phyloP scores from a whole-genome alignment of 108 stramenopile genomes.

The Hondaea fermentalgiana region DNA sequence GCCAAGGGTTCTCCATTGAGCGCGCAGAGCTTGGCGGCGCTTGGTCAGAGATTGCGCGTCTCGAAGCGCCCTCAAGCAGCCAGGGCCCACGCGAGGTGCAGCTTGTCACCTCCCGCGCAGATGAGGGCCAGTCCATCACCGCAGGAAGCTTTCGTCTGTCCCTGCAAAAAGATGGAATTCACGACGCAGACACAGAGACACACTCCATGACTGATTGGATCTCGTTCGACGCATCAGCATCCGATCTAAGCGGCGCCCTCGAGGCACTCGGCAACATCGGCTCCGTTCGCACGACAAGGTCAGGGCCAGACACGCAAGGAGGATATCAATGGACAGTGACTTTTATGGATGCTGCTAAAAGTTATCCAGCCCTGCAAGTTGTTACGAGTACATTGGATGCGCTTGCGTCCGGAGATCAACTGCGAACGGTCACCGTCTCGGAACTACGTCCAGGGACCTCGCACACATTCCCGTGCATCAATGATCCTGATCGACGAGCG shows the following conservation, averaged over 20 bases:
- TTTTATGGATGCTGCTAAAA: background rate
- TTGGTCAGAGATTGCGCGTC: background rate
- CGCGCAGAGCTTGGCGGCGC: background rate
- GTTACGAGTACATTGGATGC: background rate
- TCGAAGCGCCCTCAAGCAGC: background rate
- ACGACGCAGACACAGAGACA: background rate
- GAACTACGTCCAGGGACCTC: background rate
- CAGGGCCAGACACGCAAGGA: background rate
- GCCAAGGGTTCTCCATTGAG: background rate
- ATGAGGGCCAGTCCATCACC: background rate
- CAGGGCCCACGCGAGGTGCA: background rate
- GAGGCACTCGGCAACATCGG: background rate
- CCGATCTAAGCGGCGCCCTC: background rate
- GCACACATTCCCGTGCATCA: background rate
- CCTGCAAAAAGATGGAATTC: background rate
- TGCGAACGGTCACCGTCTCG: background rate
- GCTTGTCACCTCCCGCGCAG: background rate
- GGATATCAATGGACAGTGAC: background rate
- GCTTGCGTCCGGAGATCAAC: background rate
- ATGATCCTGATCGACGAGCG: background rate
- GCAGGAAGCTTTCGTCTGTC: background rate
- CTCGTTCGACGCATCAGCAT: background rate
- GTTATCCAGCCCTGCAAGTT: background rate
- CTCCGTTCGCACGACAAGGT: background rate
- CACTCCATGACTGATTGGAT: background rate